Evolutionary conservation across 2,329 filamentous ascomycete species (phyloP).

Genomic region (Dactylellina sp.): DNA sequence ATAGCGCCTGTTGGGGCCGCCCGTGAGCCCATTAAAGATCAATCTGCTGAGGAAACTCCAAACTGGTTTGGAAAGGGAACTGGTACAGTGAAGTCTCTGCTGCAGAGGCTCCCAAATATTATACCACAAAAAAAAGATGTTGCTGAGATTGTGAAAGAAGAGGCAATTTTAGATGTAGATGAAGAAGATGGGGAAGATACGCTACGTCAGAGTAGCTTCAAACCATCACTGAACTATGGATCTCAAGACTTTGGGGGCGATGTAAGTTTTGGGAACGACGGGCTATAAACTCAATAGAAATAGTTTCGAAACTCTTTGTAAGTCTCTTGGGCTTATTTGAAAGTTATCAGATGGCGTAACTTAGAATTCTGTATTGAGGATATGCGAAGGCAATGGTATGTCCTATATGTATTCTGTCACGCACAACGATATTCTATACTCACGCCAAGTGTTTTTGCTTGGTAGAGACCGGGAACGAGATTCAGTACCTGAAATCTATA

Average conservation of each 20-base stretch:
- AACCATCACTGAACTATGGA: not conserved
- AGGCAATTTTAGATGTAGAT: not conserved
- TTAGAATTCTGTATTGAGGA: too few species aligned
- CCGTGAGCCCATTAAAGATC: constrained; percentile 19
- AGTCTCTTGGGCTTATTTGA: too few species aligned
- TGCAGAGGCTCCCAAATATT: constrained; percentile 22
- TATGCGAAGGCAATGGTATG: too few species aligned
- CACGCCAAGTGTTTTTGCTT: too few species aligned
- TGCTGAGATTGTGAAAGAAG: not conserved
- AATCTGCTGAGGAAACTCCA: not conserved
- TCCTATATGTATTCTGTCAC: too few species aligned
- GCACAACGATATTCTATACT: too few species aligned
- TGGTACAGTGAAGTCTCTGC: constrained; percentile 14
- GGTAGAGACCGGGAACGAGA: too few species aligned
- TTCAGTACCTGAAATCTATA: too few species aligned
- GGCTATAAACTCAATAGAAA: constrained; percentile 9
- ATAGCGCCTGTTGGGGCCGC: constrained; percentile 22
- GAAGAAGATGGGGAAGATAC: constrained; percentile 2
- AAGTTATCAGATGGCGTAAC: too few species aligned
- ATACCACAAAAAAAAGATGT: not conserved
- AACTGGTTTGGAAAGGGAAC: constrained; percentile 16
- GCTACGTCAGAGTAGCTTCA: constrained; percentile 11
- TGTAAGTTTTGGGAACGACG: constrained; percentile 23
- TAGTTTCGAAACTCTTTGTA: too few species aligned
- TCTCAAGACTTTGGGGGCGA: constrained; percentile 11